Base-by-base conservation (phyloP, 257 asterid genomes). In the Echites panduratus region DNA sequence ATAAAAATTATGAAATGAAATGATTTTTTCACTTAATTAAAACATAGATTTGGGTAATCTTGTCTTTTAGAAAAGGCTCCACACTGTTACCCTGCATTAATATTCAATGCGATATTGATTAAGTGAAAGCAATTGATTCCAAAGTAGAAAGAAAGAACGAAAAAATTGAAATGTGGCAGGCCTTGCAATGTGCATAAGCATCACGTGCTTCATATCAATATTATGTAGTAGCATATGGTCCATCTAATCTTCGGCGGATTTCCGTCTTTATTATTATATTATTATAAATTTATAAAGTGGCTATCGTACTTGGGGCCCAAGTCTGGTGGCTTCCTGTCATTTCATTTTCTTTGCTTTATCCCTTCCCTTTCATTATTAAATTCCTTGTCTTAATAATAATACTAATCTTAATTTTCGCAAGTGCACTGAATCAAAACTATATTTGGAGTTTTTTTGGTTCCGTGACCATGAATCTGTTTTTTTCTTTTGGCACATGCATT, bases 141-240 rank as follows among this genome's bases (percentile, higher is more conserved):
- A 77, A 6, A 20, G 5, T 2, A 49, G 11, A 24, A 38, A 52
- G 54, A 20, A 9, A 2, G 2, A 32, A 10, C n/a, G 57, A 50
- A n/a, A 12, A 40, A 10, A 53, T 32, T 32, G 38, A 22, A 67
- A 53, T 2, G 74, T 70, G 53, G 44, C 56, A 13, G 57, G 50
- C 22, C 0, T 50, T 50, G 57, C 24, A 50, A 50, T 32, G 20
- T 53, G 76, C 76, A 69, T 63, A 45, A 61, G 66, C 1, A 53
- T 73, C 84, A 80, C 78, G 78, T 76, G 80, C 5, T 6, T 7
- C 35, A 63, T 64, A 64, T 7, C n/a, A 19, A 5, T 41, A 41
- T 14, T 13, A 57, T 44, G 40, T 1, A 5, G 4, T 40, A n/a
- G 38, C 3, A 32, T 1, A 41, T 41, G 45, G 7, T 41, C 9